A percentile compares a stretch with the other conserved stretches of the same genome.
Evolutionary conservation across 2,329 filamentous ascomycete genomes (phyloP).

Genomic region (Davidsoniella virescens): DNA sequence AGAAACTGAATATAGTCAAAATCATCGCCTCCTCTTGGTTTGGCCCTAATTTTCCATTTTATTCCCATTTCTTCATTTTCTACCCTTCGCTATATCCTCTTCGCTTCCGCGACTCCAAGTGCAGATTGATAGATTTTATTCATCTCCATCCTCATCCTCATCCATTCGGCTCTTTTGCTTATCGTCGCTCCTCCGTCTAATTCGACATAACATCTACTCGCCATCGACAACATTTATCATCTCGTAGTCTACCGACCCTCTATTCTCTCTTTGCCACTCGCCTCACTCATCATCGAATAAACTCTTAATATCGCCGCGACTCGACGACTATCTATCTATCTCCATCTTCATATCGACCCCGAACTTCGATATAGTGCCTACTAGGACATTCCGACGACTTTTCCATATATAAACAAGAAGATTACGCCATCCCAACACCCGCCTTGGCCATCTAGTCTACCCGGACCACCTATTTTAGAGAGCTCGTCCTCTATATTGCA

Average conservation of each 20-base stretch:
- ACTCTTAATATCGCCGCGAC: neutral
- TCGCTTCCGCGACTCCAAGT: conserved; percentile 5
- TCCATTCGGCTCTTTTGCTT: neutral
- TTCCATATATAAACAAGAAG: too few species aligned
- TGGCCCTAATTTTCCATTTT: neutral
- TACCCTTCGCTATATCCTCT: neutral
- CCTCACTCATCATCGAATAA: neutral
- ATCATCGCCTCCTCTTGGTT: conserved; percentile 1
- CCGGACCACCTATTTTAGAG: too few species aligned
- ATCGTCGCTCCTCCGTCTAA: too few species aligned
- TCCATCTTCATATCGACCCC: neutral
- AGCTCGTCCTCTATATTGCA: too few species aligned
- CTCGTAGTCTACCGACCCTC: too few species aligned
- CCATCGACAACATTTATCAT: too few species aligned
- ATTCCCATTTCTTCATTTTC: neutral
- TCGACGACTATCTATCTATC: neutral
- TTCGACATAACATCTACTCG: too few species aligned
- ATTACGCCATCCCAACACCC: too few species aligned
- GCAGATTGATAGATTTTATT: neutral
- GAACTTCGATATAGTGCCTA: too few species aligned
- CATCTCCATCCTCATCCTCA: neutral
- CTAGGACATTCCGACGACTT: too few species aligned
- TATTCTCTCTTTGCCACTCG: neutral
- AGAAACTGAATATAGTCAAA: conserved; percentile 4
- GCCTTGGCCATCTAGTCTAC: too few species aligned